Conservation (phyloP, 345 rosid genomes). For the Syzygium aromaticum region DNA sequence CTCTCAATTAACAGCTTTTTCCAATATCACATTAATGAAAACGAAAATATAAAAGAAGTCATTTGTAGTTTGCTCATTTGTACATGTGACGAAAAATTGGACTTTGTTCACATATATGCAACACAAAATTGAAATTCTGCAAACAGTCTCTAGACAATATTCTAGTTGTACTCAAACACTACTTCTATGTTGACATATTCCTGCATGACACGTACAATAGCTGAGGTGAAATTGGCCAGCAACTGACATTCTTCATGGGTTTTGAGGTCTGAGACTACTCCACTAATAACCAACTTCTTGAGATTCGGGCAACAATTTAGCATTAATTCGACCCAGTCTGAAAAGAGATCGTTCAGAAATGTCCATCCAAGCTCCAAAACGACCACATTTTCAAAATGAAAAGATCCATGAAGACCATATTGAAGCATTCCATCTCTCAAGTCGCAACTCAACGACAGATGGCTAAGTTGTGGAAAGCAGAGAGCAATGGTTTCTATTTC, state of each 20-base stretch:
- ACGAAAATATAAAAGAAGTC: neutral
- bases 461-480: constrained; percentile 55
- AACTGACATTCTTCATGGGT: constrained; percentile 53
- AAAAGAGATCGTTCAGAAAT: constrained; percentile 45
- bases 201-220: constrained; percentile 69
- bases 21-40: neutral
- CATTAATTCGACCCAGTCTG: constrained; percentile 56
- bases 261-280: constrained; percentile 62
- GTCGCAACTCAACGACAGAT: constrained; percentile 63
- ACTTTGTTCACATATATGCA: neutral
- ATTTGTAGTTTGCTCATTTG: neutral
- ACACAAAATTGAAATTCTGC: neutral
- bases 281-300: constrained; percentile 53
- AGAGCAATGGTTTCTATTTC: constrained; percentile 65
- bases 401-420: constrained; percentile 51
- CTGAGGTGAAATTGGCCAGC: constrained; percentile 58
- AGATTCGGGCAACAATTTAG: constrained; percentile 63
- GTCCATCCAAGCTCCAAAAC: constrained; percentile 78
- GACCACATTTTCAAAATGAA: constrained; percentile 42
- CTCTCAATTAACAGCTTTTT: neutral
- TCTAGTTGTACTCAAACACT: constrained; percentile 54
- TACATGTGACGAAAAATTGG: neutral
- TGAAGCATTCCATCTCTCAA: constrained; percentile 49
- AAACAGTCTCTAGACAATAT: constrained; percentile 3
- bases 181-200: constrained; percentile 65